Base-by-base conservation (phyloP, 139 green algal genomes). In the Chlamydomonas schloesseri region DNA sequence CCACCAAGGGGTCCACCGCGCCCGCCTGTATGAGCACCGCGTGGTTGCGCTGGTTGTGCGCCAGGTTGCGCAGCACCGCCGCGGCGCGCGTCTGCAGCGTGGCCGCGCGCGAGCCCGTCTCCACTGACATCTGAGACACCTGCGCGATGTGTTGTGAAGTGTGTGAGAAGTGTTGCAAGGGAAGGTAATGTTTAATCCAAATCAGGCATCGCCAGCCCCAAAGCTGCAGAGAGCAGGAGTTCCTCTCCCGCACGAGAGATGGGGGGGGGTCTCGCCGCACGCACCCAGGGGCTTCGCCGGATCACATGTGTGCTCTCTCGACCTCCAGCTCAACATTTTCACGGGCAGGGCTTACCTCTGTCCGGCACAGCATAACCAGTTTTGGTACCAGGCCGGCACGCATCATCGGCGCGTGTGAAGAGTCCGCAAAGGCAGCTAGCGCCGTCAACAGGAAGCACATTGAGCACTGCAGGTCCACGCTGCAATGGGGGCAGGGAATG, bases 51-150 rank as follows among this genome's bases (percentile, higher is more conserved):
- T 88, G 78, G 77, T 89, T 88, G 73, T 93, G 89, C 11, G 86
- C 81, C 33, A 93, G 76, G 86, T 93, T 93, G 50, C 89, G 89
- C 57, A 93, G 76, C 65, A 93, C 89, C 1, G 86, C 86, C 1
- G 89, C 86, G 18, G 89, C 86, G 17, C 89, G 89, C 1, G 73
- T 81, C 81, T 92, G 71, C 31, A 92, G 58, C 20, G 65, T 84
- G 2, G 64, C 64, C 8, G 50, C 34, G 23, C 68, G 64, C 46
- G 76, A 55, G 13, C 37, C 36, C 14, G 33, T 79, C 50, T 69
- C 74, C 65, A 84, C 62, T 23, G 47, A 36, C 42, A 47, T 28
- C 67, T 33, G 50, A 20, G 42, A 18, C 10, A 84, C 72, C 84
- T 84, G 70, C 46, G 28, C 2, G 10, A 6, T 5, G 13, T 73